Evolutionary conservation across 163 green algal genomes (phyloP), one percentile per base, ranked within the genome.

Genomic region (Volvox carteri): DNA sequence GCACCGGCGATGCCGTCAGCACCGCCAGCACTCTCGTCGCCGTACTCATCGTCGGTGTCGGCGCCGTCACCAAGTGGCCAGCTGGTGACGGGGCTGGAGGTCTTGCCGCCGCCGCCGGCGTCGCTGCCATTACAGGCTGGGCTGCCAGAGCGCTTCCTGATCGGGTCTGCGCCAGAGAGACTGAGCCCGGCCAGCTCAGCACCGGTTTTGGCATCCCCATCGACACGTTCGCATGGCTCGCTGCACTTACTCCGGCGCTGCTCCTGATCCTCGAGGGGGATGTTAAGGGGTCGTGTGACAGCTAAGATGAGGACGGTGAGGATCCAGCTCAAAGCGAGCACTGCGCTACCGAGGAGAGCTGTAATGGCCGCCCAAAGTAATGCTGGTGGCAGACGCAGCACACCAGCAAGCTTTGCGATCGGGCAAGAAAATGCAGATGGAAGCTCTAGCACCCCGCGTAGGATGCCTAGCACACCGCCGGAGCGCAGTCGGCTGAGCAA

Each of bases 311-410:
- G 54, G 35, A 54, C 77, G 4, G 77, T 85, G 11, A 85, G 52
- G 23, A 85, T 56, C 77, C 77, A 85, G 56, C 77, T 85, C 33
- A 74, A 35, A 0, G 77, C 77, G 3, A 85, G 37, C 30, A 74
- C 19, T 6, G 77, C 39, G 23, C 44, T 74, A 23, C 52, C 35
- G 35, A 85, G 5, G 35, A 85, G 52, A 3, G 50, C 21, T 5
- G 77, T 42, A 35, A 85, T 19, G 19, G 37, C 52, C 5, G 37
- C 52, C 77, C 77, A 85, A 5, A 74, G 35, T 21, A 58, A 19
- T 28, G 21, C 35, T 9, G 77, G 52, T 21, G 77, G 54, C 7
- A 85, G 37, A 39, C 54, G 77, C 8, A 85, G 37, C 37, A 85
- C 54, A 11, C 21, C 37, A 23, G 77, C 52, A 19, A 85, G 77